phyloP scores from a whole-genome alignment of 169 alveolate species.

The Cyclospora cayetanensis region DNA sequence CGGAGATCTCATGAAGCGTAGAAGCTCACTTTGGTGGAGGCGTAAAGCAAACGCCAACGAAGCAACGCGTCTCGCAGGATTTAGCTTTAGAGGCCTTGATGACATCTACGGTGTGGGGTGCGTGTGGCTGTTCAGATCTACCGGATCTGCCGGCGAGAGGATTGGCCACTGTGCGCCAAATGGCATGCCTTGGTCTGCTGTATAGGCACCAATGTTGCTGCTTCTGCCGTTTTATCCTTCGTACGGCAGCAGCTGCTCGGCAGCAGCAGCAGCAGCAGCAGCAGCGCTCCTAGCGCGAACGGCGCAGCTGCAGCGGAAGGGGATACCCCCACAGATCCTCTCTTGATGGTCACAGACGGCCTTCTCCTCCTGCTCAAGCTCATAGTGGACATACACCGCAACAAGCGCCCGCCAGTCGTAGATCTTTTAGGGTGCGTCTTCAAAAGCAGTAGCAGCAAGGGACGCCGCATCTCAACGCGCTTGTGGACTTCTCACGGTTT shows the following conservation, averaged over 20 bases:
- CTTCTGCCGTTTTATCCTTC: slow-evolving; percentile 18
- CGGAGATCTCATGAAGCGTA: too few relatives aligned
- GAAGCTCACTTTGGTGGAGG: too few relatives aligned
- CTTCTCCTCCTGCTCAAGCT: slow-evolving; percentile 38
- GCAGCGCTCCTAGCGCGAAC: not conserved
- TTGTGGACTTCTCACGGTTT: not conserved
- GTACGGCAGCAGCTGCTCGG: not conserved
- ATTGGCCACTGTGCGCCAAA: not conserved
- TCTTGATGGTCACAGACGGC: slow-evolving; percentile 11
- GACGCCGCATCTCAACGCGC: not conserved
- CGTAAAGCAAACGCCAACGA: too few relatives aligned
- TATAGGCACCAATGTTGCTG: slow-evolving; percentile 38
- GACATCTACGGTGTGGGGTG: slow-evolving; percentile 42
- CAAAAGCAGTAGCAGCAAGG: not conserved
- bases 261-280: not conserved
- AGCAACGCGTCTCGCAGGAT: too few relatives aligned
- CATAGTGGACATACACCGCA: slow-evolving; percentile 25
- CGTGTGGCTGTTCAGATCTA: not conserved
- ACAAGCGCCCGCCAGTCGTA: not conserved
- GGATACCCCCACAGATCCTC: not conserved
- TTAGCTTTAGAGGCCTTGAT: slow-evolving; percentile 17
- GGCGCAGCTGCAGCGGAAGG: not conserved
- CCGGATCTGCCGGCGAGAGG: not conserved
- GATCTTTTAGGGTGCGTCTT: slow-evolving; percentile 22
- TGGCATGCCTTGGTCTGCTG: not conserved